phyloP scores from a whole-genome alignment of 2,329 filamentous ascomycete genomes.

The Botrytis cinerea region DNA sequence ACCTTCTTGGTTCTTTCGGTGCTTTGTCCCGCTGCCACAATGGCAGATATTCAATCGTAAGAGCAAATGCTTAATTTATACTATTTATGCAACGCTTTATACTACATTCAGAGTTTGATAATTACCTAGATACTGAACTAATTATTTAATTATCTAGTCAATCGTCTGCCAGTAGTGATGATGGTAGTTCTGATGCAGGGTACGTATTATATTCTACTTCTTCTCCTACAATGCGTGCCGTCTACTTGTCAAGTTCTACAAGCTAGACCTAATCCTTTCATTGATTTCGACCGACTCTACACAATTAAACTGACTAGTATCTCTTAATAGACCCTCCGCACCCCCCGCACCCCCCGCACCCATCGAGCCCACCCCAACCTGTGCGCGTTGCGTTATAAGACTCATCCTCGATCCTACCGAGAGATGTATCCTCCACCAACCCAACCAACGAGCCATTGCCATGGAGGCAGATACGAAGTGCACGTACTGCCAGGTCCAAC shows the following conservation, averaged over 20 bases:
- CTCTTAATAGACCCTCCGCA: background rate
- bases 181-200: background rate
- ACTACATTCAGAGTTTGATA: background rate
- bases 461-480: background rate
- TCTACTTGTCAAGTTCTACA: background rate
- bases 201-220: background rate
- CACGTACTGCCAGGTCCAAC: background rate
- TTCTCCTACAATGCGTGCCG: background rate
- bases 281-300: background rate
- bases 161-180: background rate
- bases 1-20: background rate
- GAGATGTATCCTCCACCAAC: background rate
- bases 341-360: background rate
- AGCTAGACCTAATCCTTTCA: background rate
- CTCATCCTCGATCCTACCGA: background rate
- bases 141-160: background rate
- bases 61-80: background rate
- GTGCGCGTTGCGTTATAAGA: background rate
- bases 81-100: background rate
- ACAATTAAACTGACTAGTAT: background rate
- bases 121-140: background rate
- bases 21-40: background rate
- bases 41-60: conserved; percentile 7
- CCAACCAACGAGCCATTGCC: background rate
- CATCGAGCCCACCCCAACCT: background rate